phyloP scores from a whole-genome alignment of 768 basidiomycete genomes.

The Chlorophyllum brunneum region DNA sequence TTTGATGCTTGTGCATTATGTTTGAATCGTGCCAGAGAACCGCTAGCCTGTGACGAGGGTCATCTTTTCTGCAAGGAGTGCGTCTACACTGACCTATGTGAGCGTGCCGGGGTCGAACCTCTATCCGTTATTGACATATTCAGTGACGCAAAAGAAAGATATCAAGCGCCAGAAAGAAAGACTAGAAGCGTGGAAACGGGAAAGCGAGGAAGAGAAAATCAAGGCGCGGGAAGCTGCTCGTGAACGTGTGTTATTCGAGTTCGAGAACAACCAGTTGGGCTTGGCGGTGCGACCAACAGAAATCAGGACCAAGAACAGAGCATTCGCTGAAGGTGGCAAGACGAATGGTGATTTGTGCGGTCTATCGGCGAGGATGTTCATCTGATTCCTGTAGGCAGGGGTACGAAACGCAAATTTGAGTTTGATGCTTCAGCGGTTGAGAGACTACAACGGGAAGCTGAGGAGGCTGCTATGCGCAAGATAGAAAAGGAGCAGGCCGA shows the following conservation, averaged over 20 bases:
- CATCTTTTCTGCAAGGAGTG: slow-evolving; percentile 98
- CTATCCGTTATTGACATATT: slow-evolving; percentile 11
- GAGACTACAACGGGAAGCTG: slow-evolving; percentile 71
- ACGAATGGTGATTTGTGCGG: neutral
- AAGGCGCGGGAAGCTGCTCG: slow-evolving; percentile 70
- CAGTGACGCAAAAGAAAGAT: slow-evolving; percentile 87
- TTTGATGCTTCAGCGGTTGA: slow-evolving; percentile 75
- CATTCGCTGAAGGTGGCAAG: slow-evolving; percentile 31
- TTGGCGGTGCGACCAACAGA: slow-evolving; percentile 45
- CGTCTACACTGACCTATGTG: slow-evolving; percentile 79
- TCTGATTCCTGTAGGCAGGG: slow-evolving; percentile 36
- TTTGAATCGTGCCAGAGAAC: slow-evolving; percentile 77
- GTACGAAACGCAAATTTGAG: slow-evolving; percentile 82
- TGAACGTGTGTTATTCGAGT: slow-evolving; percentile 85
- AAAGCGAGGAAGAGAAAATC: slow-evolving; percentile 78
- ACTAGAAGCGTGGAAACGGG: slow-evolving; percentile 67
- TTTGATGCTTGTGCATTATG: slow-evolving; percentile 93
- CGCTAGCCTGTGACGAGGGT: slow-evolving; percentile 79
- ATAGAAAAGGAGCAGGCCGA: slow-evolving; percentile 88
- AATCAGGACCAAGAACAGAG: slow-evolving; percentile 36
- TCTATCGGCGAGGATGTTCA: neutral
- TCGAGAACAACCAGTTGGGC: slow-evolving; percentile 82
- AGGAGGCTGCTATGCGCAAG: slow-evolving; percentile 78
- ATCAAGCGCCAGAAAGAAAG: slow-evolving; percentile 88
- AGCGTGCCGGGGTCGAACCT: slow-evolving; percentile 22